phyloP scores from a whole-genome alignment of 768 basidiomycete genomes.

The Mrakia hoshinonis region DNA sequence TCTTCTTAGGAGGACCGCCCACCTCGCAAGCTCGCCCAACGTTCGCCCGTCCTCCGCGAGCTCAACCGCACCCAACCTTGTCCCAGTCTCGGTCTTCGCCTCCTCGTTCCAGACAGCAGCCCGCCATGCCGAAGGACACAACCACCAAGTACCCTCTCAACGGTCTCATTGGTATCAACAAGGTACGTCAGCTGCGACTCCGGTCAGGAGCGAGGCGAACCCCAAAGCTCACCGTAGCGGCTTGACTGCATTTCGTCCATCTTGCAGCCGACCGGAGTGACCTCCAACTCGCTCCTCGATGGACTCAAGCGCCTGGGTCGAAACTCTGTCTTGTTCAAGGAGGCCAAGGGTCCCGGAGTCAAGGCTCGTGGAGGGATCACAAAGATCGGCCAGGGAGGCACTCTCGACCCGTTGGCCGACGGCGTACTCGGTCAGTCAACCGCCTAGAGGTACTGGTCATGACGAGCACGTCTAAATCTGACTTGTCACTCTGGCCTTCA shows the following conservation, averaged over 20 bases:
- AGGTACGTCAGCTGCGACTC: slow-evolving; percentile 18
- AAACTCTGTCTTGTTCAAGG: slow-evolving; percentile 66
- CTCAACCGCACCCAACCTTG: neutral
- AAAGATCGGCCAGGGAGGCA: slow-evolving; percentile 89
- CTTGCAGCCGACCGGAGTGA: slow-evolving; percentile 65
- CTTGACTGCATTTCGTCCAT: neutral
- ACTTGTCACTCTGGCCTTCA: too few species aligned
- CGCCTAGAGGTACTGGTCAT: neutral
- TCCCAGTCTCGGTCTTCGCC: neutral
- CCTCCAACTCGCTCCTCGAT: slow-evolving; percentile 84
- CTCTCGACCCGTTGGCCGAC: slow-evolving; percentile 91
- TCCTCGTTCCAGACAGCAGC: neutral
- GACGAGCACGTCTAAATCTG: too few species aligned
- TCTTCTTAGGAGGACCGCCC: too few species aligned
- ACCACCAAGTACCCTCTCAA: slow-evolving; percentile 56
- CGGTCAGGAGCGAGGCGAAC: too few species aligned
- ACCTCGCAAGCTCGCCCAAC: too few species aligned
- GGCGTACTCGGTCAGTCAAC: slow-evolving; percentile 69
- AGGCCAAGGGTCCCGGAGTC: slow-evolving; percentile 45
- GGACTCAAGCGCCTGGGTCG: slow-evolving; percentile 69
- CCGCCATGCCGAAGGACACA: slow-evolving; percentile 60
- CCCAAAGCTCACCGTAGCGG: neutral
- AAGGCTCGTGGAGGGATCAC: slow-evolving; percentile 45
- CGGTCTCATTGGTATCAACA: slow-evolving; percentile 39
- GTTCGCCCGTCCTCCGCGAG: too few species aligned